These are phyloP conservation scores for Monilinia vaccinii-corymbosi DNA, from an alignment of 2,329 filamentous ascomycete species.

Conservation along the genomic window DNA sequence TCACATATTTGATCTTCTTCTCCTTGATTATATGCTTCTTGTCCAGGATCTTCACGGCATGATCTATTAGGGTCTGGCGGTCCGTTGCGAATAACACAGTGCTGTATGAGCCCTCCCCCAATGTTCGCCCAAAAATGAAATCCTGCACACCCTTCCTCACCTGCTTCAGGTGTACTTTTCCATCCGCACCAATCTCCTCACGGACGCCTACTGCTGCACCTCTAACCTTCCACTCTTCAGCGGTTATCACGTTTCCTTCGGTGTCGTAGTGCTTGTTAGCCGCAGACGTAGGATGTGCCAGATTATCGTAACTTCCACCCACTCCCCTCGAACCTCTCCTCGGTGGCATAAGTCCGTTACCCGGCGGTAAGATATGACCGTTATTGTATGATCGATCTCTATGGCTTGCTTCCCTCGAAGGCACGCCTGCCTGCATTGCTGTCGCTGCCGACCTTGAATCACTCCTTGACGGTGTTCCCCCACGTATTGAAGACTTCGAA, in stretches of 20 bases:
- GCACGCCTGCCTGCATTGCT: constrained; percentile 50
- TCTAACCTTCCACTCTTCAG: constrained; percentile 91
- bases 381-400: constrained; percentile 60
- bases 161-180: constrained; percentile 69
- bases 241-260: constrained; percentile 51
- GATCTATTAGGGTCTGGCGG: constrained; percentile 87
- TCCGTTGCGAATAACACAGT: constrained; percentile 91
- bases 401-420: constrained; percentile 60
- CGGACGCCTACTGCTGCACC: constrained; percentile 80
- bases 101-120: constrained; percentile 96
- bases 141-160: constrained; percentile 97
- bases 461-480: constrained; percentile 44
- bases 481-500: constrained; percentile 46
- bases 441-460: constrained; percentile 50
- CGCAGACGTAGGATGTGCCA: constrained; percentile 21
- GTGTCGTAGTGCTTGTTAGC: constrained; percentile 39
- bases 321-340: constrained; percentile 69
- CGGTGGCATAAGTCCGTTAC: constrained; percentile 58
- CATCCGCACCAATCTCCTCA: constrained; percentile 77
- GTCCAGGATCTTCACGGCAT: constrained; percentile 95
- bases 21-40: constrained; percentile 99
- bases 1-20: constrained; percentile 99
- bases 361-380: constrained; percentile 40
- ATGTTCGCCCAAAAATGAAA: constrained; percentile 82
- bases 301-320: constrained; percentile 42